Conservation (phyloP, 2,329 filamentous ascomycete genomes). For the Curvularia spicifera region DNA sequence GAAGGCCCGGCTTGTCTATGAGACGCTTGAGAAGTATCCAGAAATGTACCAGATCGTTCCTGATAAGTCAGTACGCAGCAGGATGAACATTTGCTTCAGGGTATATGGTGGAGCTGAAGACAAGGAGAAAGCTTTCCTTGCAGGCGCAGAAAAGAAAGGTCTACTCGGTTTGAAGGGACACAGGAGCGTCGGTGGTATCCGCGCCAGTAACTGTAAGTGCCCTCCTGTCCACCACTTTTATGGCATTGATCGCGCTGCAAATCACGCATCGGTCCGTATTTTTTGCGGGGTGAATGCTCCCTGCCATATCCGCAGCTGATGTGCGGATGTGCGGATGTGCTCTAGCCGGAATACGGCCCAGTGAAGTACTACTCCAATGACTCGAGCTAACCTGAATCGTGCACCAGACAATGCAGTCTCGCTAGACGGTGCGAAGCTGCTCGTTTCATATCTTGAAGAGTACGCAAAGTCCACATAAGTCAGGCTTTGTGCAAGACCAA, state of each 20-base stretch:
- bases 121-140: constrained; percentile 80
- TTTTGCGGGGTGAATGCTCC: constrained; percentile 19
- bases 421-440: constrained; percentile 69
- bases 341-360: constrained; percentile 10
- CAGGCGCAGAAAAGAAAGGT: constrained; percentile 70
- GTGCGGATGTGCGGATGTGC: constrained; percentile 6
- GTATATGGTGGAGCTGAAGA: constrained; percentile 69
- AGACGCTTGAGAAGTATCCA: constrained; percentile 73
- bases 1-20: constrained; percentile 81
- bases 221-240: constrained; percentile 6
- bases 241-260: constrained; percentile 12
- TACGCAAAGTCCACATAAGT: constrained; percentile 55
- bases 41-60: constrained; percentile 80
- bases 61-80: constrained; percentile 74
- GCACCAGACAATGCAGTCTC: constrained; percentile 75
- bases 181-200: constrained; percentile 82
- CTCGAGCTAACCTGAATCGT: constrained; percentile 28
- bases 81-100: constrained; percentile 96
- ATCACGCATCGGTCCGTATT: constrained; percentile 10
- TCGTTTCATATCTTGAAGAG: constrained; percentile 69
- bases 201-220: constrained; percentile 74
- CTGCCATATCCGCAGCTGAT: constrained; percentile 6
- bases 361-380: constrained; percentile 5
- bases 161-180: constrained; percentile 88
- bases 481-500: constrained; percentile 24